A percentile compares a stretch with the other conserved stretches of the same genome.
Conservation (phyloP, 2,329 filamentous ascomycete species). For the Davidsoniella australis region DNA sequence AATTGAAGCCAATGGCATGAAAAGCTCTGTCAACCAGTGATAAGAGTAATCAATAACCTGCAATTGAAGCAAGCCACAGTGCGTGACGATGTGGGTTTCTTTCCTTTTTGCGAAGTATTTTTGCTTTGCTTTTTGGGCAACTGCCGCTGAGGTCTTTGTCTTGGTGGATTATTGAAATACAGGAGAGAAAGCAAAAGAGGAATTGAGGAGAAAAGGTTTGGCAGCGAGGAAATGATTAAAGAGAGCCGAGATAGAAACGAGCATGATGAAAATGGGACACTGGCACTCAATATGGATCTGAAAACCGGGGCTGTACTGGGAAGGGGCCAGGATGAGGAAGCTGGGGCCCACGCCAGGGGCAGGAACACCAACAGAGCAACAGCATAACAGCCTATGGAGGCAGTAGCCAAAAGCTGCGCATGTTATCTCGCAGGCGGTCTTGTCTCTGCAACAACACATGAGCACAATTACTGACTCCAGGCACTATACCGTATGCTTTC, state of each 20-base stretch:
- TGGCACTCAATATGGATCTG: neutral
- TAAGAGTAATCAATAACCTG: slow-evolving; percentile 1
- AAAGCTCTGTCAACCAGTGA: slow-evolving; percentile 9
- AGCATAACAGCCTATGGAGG: too few relatives aligned
- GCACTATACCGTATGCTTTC: too few relatives aligned
- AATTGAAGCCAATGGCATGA: neutral
- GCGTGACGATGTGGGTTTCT: too few relatives aligned
- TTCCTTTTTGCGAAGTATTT: too few relatives aligned
- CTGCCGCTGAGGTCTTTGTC: too few relatives aligned
- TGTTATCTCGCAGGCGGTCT: neutral
- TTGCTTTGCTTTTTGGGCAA: too few relatives aligned
- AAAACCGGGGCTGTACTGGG: neutral
- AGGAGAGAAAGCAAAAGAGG: slow-evolving; percentile 1
- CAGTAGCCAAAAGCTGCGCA: too few relatives aligned
- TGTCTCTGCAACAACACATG: too few relatives aligned
- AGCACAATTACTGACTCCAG: too few relatives aligned
- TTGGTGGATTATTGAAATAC: too few relatives aligned
- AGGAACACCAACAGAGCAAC: neutral
- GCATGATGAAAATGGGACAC: neutral
- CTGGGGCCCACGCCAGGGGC: slow-evolving; percentile 8
- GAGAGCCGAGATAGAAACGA: slow-evolving; percentile 10
- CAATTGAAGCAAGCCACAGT: too few relatives aligned
- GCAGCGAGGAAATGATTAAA: slow-evolving; percentile 11
- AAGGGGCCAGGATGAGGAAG: neutral
- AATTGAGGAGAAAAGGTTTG: slow-evolving; percentile 7